These are phyloP conservation scores for Noccaea bulbosa DNA, from an alignment of 345 rosid genomes.

Conservation along the genomic window DNA sequence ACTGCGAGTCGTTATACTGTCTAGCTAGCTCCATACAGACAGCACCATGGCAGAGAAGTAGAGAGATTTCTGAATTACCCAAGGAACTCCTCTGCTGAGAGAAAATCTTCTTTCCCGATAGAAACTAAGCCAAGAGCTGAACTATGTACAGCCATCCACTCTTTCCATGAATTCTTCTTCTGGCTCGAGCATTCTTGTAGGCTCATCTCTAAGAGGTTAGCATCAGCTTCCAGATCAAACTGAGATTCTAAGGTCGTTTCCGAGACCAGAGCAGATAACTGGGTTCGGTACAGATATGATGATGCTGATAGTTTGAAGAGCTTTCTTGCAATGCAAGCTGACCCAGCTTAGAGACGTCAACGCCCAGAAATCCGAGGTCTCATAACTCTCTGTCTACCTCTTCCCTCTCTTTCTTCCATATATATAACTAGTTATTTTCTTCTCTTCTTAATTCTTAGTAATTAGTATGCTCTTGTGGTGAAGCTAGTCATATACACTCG, in stretches of 20 bases:
- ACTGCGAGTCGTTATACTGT: conserved; percentile 53
- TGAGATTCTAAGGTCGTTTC: conserved; percentile 76
- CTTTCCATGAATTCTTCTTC: conserved; percentile 52
- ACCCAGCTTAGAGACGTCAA: too few relatives aligned
- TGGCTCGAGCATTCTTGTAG: conserved; percentile 55
- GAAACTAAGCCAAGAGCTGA: conserved; percentile 63
- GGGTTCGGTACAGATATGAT: too few relatives aligned
- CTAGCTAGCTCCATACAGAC: conserved; percentile 77
- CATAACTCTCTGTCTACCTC: too few relatives aligned
- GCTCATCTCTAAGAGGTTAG: conserved; percentile 53
- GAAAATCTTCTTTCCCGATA: conserved; percentile 53
- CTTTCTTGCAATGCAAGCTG: too few relatives aligned
- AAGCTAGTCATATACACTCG: too few relatives aligned
- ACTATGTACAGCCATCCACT: conserved; percentile 66
- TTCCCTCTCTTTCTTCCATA: too few relatives aligned
- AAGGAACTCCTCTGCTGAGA: conserved; percentile 68
- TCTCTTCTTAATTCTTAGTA: too few relatives aligned
- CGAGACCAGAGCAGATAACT: too few relatives aligned
- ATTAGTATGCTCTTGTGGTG: too few relatives aligned
- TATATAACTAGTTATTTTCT: too few relatives aligned
- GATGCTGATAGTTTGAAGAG: too few relatives aligned
- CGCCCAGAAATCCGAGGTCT: too few relatives aligned
- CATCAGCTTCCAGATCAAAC: conserved; percentile 55
- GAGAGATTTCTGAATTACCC: conserved; percentile 61
- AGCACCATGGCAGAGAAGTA: conserved; percentile 83